Evolutionary conservation across 164 flowering plant genomes (phyloP).

Genomic region (Umbilicus rupestris): DNA sequence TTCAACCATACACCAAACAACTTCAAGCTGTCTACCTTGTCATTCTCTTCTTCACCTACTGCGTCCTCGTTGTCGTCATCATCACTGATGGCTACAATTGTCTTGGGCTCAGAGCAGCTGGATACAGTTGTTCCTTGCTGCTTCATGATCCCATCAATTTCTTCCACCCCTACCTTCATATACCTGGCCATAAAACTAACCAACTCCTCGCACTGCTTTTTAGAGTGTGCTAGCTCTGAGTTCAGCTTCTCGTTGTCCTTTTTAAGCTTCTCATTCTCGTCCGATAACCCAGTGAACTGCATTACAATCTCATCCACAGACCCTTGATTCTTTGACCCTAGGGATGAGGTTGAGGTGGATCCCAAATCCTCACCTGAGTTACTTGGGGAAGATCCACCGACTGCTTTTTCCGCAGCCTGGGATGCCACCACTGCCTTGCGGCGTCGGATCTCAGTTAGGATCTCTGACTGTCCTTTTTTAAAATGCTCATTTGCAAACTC

Average conservation of each 20-base stretch:
- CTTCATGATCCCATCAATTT: slow-evolving; percentile 43
- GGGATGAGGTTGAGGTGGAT: slow-evolving; percentile 53
- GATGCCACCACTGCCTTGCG: slow-evolving; percentile 27
- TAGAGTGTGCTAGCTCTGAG: slow-evolving; percentile 55
- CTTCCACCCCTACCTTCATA: slow-evolving; percentile 48
- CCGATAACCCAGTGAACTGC: slow-evolving; percentile 40
- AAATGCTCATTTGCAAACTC: slow-evolving; percentile 61
- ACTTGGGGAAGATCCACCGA: slow-evolving; percentile 14
- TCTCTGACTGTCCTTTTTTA: slow-evolving; percentile 38
- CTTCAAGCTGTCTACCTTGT: slow-evolving; percentile 26
- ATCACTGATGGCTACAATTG: background rate
- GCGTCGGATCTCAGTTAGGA: slow-evolving; percentile 54
- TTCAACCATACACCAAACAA: slow-evolving; percentile 78
- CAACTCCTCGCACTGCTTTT: slow-evolving; percentile 69
- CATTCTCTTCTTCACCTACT: slow-evolving; percentile 9
- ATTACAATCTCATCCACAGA: slow-evolving; percentile 29
- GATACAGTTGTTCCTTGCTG: slow-evolving; percentile 24
- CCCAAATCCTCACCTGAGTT: slow-evolving; percentile 52
- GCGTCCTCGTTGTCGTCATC: slow-evolving; percentile 11
- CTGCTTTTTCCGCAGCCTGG: slow-evolving; percentile 7
- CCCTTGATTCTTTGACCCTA: slow-evolving; percentile 34
- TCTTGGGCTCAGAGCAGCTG: slow-evolving; percentile 5
- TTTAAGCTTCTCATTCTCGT: slow-evolving; percentile 66
- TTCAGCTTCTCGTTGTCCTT: slow-evolving; percentile 49
- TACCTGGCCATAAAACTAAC: slow-evolving; percentile 33